Percentiles rank a stretch among this genome's conserved stretches.
Conservation (phyloP, 345 rosid species). For the Eucalyptus pumila region DNA sequence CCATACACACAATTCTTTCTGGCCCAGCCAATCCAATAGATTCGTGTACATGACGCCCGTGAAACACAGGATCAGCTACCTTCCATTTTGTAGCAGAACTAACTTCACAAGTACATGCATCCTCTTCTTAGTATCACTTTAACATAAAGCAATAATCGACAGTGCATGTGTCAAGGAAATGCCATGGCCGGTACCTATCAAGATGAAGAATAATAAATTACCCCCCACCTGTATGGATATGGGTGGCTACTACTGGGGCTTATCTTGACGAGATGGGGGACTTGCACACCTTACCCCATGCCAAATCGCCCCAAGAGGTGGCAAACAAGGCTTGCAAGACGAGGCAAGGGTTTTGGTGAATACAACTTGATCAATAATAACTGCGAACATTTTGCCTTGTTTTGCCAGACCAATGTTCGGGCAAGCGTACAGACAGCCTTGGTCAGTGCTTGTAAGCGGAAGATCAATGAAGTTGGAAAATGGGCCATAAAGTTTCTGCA, state of each 20-base stretch:
- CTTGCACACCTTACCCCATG: not conserved
- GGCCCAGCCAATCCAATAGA: too few relatives aligned
- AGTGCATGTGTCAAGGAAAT: too few relatives aligned
- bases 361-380: not conserved
- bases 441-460: not conserved
- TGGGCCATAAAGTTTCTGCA: not conserved
- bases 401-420: not conserved
- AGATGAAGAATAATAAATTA: too few relatives aligned
- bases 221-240: not conserved
- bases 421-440: not conserved
- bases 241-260: not conserved
- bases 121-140: too few relatives aligned
- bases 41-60: too few relatives aligned
- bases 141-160: too few relatives aligned
- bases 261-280: not conserved
- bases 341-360: not conserved
- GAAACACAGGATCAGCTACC: too few relatives aligned
- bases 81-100: too few relatives aligned
- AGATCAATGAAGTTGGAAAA: not conserved
- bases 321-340: not conserved
- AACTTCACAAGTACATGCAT: too few relatives aligned
- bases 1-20: too few relatives aligned
- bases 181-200: too few relatives aligned
- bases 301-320: not conserved
- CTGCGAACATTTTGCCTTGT: not conserved